Conservation (phyloP, 345 rosid species). For the Carallia brachiata region DNA sequence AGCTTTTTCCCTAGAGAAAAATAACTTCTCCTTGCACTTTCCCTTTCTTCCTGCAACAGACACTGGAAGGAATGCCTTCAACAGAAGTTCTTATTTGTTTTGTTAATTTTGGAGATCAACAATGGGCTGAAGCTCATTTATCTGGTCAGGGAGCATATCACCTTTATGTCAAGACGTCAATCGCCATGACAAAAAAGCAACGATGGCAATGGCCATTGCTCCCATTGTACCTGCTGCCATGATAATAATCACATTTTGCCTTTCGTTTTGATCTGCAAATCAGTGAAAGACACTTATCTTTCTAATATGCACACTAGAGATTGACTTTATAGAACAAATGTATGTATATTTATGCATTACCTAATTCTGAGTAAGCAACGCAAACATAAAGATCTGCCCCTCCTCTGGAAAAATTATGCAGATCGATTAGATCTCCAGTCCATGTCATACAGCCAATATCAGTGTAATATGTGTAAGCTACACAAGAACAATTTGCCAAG, state of each 20-base stretch:
- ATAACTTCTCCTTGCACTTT: not conserved
- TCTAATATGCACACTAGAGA: not conserved
- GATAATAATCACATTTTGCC: not conserved
- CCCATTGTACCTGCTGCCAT: slow-evolving; percentile 5
- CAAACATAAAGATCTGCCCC: slow-evolving; percentile 18
- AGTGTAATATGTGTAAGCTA: slow-evolving; percentile 24
- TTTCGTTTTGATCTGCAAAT: slow-evolving; percentile 1
- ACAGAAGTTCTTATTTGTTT: too few species aligned
- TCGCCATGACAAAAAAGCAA: not conserved
- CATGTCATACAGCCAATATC: slow-evolving; percentile 30
- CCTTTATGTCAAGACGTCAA: not conserved
- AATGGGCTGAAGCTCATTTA: not conserved
- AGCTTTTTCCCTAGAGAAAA: not conserved
- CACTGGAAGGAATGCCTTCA: too few species aligned
- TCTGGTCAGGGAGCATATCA: not conserved
- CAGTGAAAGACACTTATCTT: not conserved
- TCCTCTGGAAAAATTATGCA: slow-evolving; percentile 6
- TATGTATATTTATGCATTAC: slow-evolving; percentile 4
- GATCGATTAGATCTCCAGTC: slow-evolving; percentile 13
- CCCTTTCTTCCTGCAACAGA: not conserved
- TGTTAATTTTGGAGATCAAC: too few species aligned
- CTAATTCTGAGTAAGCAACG: slow-evolving; percentile 18
- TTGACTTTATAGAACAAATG: not conserved
- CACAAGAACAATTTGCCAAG: slow-evolving; percentile 32
- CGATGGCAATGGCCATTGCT: slow-evolving; percentile 14